Percentiles rank a stretch among this genome's conserved stretches.
Conservation (phyloP, 2,329 filamentous ascomycete genomes). For the Arachnopeziza araneosa region DNA sequence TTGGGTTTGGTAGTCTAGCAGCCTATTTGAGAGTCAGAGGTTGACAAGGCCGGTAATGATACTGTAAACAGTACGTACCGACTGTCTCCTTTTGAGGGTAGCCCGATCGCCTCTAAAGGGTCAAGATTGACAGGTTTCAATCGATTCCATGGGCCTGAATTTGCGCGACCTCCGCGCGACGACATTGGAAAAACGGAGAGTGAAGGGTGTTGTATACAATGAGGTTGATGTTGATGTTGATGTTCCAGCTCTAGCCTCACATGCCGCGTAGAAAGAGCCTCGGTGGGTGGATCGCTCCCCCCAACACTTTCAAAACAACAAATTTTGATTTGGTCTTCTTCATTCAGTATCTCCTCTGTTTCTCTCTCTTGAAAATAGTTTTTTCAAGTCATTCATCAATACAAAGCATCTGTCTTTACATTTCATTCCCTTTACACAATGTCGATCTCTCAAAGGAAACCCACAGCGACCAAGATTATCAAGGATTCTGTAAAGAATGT, state of each 20-base stretch:
- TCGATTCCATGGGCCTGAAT: conserved; percentile 59
- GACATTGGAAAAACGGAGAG: conserved; percentile 20
- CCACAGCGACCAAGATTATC: conserved; percentile 18
- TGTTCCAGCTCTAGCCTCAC: neutral
- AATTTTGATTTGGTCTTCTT: neutral
- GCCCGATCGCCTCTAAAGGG: conserved; percentile 72
- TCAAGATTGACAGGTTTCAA: conserved; percentile 71
- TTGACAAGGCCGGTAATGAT: neutral
- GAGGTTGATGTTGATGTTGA: neutral
- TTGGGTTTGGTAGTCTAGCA: conserved; percentile 72
- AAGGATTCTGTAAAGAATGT: conserved; percentile 19
- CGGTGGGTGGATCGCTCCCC: neutral
- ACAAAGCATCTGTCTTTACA: neutral
- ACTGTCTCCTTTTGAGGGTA: conserved; percentile 87
- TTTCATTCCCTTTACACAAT: conserved; percentile 8
- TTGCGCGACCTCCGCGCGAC: conserved; percentile 31
- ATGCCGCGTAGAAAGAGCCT: neutral
- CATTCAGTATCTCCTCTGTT: neutral
- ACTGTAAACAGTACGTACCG: conserved; percentile 47
- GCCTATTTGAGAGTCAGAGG: conserved; percentile 37
- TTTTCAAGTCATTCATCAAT: neutral
- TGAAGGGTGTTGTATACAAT: neutral
- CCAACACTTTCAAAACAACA: neutral
- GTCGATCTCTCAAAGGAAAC: conserved; percentile 24
- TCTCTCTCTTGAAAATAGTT: neutral